These are phyloP conservation scores for Phytopythium delawarense DNA, from an alignment of 352 stramenopile species.

Conservation along the genomic window DNA sequence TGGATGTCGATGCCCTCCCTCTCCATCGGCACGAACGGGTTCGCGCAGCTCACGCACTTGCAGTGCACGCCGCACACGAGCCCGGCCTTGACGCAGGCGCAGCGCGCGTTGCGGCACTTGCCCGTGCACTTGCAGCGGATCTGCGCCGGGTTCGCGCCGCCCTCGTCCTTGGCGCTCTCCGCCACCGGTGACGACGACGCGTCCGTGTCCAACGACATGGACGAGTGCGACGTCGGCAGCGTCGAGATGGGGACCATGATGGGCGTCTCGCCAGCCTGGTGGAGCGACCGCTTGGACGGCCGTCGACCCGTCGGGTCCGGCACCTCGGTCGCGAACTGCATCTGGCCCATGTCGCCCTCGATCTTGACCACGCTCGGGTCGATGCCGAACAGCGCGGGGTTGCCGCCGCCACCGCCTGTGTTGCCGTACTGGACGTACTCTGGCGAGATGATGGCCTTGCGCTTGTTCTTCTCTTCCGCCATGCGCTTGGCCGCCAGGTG, in stretches of 20 bases:
- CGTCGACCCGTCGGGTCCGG: conserved; percentile 53
- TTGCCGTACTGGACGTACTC: conserved; percentile 78
- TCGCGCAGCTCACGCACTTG: conserved; percentile 76
- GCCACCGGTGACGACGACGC: conserved; percentile 5
- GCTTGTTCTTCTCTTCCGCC: conserved; percentile 75
- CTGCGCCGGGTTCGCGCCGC: conserved; percentile 8
- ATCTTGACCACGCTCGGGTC: conserved; percentile 17
- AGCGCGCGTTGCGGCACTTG: conserved; percentile 80
- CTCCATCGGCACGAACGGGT: conserved; percentile 76
- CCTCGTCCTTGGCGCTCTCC: conserved; percentile 26
- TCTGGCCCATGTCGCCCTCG: conserved; percentile 13
- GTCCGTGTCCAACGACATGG: conserved; percentile 5
- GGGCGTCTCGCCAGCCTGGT: conserved; percentile 24
- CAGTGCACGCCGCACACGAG: conserved; percentile 75
- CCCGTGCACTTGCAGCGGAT: conserved; percentile 79
- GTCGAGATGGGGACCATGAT: not conserved
- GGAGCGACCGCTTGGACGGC: conserved; percentile 63
- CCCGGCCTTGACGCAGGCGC: conserved; percentile 74
- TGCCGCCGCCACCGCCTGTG: conserved; percentile 6
- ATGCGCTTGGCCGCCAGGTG: conserved; percentile 36
- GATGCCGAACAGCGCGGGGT: conserved; percentile 4
- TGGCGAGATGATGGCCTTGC: conserved; percentile 75
- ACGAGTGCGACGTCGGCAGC: not conserved
- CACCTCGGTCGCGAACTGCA: conserved; percentile 49
- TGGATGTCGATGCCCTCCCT: conserved; percentile 62